Conservation (phyloP, 192 early-diverging fungal species). For the Coemansia sp. region DNA sequence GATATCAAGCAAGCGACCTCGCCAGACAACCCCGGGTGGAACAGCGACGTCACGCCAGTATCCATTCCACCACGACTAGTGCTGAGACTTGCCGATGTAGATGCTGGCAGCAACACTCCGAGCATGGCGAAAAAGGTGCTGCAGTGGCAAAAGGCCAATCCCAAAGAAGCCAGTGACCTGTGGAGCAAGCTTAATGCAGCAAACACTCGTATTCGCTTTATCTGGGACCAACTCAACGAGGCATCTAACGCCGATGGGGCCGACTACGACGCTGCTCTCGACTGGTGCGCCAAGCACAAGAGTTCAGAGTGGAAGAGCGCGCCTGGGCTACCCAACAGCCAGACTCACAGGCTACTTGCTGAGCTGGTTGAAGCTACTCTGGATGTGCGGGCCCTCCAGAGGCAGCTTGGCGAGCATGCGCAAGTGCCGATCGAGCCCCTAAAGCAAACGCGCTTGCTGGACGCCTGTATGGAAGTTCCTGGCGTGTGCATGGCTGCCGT, state of each 20-base stretch:
- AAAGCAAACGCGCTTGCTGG: slow-evolving; percentile 84
- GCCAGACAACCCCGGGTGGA: slow-evolving; percentile 63
- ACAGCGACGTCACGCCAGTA: slow-evolving; percentile 69
- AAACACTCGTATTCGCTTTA: slow-evolving; percentile 59
- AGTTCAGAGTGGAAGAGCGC: slow-evolving; percentile 29
- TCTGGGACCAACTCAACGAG: slow-evolving; percentile 64
- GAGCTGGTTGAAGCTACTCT: slow-evolving; percentile 53
- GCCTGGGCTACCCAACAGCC: neutral
- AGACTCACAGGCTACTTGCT: slow-evolving; percentile 53
- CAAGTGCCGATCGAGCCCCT: slow-evolving; percentile 90
- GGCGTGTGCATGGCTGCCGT: slow-evolving; percentile 94
- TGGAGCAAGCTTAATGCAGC: slow-evolving; percentile 62
- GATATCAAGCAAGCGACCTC: slow-evolving; percentile 28
- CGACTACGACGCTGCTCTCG: slow-evolving; percentile 49
- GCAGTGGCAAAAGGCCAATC: slow-evolving; percentile 75
- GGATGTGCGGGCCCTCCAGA: slow-evolving; percentile 66
- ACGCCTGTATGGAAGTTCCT: slow-evolving; percentile 76
- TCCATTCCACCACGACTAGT: slow-evolving; percentile 72
- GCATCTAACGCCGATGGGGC: slow-evolving; percentile 31
- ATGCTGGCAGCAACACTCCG: slow-evolving; percentile 93
- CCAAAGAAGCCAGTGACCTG: slow-evolving; percentile 59
- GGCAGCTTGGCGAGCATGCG: slow-evolving; percentile 72
- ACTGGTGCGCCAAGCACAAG: slow-evolving; percentile 48
- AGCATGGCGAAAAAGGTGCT: slow-evolving; percentile 88
- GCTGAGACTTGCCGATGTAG: slow-evolving; percentile 90